phyloP scores from a whole-genome alignment of 2,329 filamentous ascomycete genomes.

The Penicillium hordei region DNA sequence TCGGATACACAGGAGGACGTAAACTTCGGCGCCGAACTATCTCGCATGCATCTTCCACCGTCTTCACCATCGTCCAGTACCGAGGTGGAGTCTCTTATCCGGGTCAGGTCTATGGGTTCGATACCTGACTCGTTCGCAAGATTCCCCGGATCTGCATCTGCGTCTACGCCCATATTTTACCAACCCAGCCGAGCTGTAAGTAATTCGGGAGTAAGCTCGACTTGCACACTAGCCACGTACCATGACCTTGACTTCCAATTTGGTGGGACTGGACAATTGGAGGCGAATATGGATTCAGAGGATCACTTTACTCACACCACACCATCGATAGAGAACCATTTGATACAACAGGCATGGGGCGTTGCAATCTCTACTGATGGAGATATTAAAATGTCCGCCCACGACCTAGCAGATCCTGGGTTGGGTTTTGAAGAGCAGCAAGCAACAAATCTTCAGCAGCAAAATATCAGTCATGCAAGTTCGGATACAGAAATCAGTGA shows the following conservation, averaged over 20 bases:
- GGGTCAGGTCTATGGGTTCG: background rate
- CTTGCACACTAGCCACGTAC: background rate
- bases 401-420: background rate
- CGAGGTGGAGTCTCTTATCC: background rate
- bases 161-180: no score
- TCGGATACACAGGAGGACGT: conserved; percentile 19
- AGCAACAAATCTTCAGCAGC: background rate
- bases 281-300: background rate
- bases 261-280: background rate
- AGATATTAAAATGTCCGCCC: background rate
- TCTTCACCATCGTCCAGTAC: background rate
- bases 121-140: background rate
- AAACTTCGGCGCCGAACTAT: conserved; percentile 18
- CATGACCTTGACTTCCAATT: background rate
- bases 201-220: background rate
- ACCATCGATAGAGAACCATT: background rate
- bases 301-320: background rate
- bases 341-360: background rate
- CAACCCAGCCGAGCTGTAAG: background rate
- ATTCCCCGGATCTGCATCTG: background rate
- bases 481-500: background rate
- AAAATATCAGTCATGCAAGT: background rate
- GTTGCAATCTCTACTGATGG: background rate
- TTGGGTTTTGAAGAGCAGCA: background rate
- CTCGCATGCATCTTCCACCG: conserved; percentile 8